Percentiles rank a stretch among this genome's conserved stretches.
phyloP scores from a whole-genome alignment of 495 filamentous ascomycete genomes.

The Penicillium steckii region DNA sequence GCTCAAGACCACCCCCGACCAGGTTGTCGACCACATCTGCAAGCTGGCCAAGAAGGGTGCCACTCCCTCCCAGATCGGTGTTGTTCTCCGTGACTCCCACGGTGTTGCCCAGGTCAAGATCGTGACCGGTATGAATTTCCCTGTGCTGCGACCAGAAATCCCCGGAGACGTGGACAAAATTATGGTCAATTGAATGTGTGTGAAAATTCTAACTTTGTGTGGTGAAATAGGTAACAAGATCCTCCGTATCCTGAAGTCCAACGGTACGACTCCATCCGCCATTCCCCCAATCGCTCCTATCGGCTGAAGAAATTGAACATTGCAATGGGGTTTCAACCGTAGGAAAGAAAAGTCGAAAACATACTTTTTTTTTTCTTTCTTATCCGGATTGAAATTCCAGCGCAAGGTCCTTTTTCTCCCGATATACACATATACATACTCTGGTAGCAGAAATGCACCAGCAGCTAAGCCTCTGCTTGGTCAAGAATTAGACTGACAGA shows the following conservation, averaged over 20 bases:
- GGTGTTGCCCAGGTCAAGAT: constrained; percentile 96
- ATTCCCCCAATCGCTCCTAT: constrained; percentile 20
- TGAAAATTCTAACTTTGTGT: constrained; percentile 22
- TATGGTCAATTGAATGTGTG: too few relatives aligned
- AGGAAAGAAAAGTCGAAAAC: neutral
- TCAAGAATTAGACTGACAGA: constrained; percentile 84
- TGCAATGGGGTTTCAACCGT: constrained; percentile 11
- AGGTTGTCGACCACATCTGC: constrained; percentile 98
- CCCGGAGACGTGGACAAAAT: too few relatives aligned
- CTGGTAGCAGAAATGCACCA: constrained; percentile 31
- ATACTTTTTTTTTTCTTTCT: constrained; percentile 7
- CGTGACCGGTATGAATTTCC: constrained; percentile 75
- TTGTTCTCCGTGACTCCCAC: constrained; percentile 94
- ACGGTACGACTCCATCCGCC: constrained; percentile 63
- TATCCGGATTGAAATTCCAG: constrained; percentile 8
- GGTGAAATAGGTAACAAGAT: constrained; percentile 87
- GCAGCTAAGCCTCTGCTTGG: constrained; percentile 86
- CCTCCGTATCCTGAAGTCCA: constrained; percentile 94
- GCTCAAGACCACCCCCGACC: constrained; percentile 86
- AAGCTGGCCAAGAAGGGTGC: constrained; percentile 97
- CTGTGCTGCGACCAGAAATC: neutral
- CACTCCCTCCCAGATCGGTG: constrained; percentile 97
- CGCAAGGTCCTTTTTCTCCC: constrained; percentile 12
- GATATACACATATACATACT: constrained; percentile 10
- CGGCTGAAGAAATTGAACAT: constrained; percentile 24